Evolutionary conservation across 2,329 filamentous ascomycete genomes (phyloP).

Genomic region (Alternaria arbusti): DNA sequence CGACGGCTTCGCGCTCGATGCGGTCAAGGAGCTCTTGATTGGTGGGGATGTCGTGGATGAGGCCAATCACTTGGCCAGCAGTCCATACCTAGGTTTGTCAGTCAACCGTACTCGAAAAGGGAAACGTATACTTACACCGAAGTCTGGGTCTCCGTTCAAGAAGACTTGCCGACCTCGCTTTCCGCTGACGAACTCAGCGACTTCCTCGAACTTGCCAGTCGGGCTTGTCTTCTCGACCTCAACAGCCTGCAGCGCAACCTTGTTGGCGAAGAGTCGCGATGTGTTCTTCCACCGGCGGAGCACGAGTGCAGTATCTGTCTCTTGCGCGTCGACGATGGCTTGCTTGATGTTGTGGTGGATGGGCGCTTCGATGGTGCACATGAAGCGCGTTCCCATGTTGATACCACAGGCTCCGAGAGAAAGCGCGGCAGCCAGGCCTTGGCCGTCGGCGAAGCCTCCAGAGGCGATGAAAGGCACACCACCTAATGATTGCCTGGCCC

Average conservation of each 20-base stretch:
- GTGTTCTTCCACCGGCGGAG: slow-evolving; percentile 94
- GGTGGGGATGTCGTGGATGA: slow-evolving; percentile 60
- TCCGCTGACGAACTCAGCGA: slow-evolving; percentile 86
- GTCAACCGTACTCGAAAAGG: not conserved
- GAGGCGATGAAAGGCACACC: slow-evolving; percentile 92
- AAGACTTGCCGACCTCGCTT: slow-evolving; percentile 92
- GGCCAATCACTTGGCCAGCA: slow-evolving; percentile 85
- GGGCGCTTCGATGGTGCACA: slow-evolving; percentile 92
- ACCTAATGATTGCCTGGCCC: slow-evolving; percentile 78
- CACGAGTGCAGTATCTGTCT: slow-evolving; percentile 90
- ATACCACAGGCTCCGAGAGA: slow-evolving; percentile 89
- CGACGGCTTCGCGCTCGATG: slow-evolving; percentile 55
- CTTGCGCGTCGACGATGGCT: slow-evolving; percentile 83
- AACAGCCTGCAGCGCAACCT: slow-evolving; percentile 79
- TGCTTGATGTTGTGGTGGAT: slow-evolving; percentile 95
- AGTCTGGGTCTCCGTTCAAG: slow-evolving; percentile 86
- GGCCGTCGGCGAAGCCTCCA: slow-evolving; percentile 92
- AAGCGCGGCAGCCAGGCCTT: slow-evolving; percentile 89
- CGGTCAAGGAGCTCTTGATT: slow-evolving; percentile 54
- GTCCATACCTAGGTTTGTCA: slow-evolving; percentile 82
- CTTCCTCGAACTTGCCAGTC: slow-evolving; percentile 86
- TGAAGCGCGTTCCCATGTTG: slow-evolving; percentile 99
- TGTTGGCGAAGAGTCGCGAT: slow-evolving; percentile 85
- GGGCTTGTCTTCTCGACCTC: slow-evolving; percentile 83
- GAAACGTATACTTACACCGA: slow-evolving; percentile 59